A percentile compares a stretch with the other conserved stretches of the same genome.
phyloP scores from a whole-genome alignment of 2,329 filamentous ascomycete species.

The Colletotrichum nymphaeae region DNA sequence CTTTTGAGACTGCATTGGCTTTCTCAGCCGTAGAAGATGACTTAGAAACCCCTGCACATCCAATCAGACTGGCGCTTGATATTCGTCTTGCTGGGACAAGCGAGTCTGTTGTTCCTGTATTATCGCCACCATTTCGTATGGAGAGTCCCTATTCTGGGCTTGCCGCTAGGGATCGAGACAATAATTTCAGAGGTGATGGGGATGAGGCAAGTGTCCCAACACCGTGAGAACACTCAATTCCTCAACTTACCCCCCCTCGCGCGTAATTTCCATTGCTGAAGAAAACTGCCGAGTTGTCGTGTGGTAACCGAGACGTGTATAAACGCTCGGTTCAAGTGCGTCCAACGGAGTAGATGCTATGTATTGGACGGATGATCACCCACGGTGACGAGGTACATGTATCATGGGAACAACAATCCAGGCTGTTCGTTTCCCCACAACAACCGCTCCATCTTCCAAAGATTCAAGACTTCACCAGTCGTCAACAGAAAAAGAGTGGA shows the following conservation, averaged over 20 bases:
- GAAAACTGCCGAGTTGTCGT: slow-evolving; percentile 18
- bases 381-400: slow-evolving; percentile 23
- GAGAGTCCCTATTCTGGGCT: not conserved
- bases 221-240: not conserved
- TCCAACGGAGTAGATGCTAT: not conserved
- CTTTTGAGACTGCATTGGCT: not conserved
- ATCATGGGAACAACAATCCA: slow-evolving; percentile 7
- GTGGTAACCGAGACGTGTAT: not conserved
- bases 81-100: not conserved
- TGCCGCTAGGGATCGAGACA: not conserved
- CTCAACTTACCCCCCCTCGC: not conserved
- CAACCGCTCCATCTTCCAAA: not conserved
- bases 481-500: not conserved
- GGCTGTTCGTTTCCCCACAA: not conserved
- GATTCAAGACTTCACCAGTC: not conserved
- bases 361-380: slow-evolving; percentile 4
- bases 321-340: slow-evolving; percentile 9
- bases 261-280: not conserved
- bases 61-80: not conserved
- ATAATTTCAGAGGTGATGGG: not conserved
- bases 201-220: not conserved
- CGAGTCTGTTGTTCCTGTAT: not conserved
- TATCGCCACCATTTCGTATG: not conserved
- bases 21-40: not conserved
- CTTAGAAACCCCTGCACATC: not conserved